Conservation (phyloP, 257 asterid genomes). For the Solanum pennellii region DNA sequence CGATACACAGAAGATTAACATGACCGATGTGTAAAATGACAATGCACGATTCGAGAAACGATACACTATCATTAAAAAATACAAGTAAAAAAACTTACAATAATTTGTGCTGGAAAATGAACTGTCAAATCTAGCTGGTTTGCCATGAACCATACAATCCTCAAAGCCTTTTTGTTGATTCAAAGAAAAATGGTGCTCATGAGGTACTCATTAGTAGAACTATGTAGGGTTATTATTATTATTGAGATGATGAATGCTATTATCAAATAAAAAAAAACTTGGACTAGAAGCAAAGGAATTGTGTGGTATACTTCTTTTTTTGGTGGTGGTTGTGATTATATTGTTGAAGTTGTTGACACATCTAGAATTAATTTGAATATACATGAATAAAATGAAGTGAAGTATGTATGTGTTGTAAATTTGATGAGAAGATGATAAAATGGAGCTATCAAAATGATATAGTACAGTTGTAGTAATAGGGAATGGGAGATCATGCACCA, state of each 20-base stretch:
- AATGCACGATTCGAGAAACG: neutral
- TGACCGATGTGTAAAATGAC: neutral
- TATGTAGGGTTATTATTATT: neutral
- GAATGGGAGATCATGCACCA: constrained; percentile 20
- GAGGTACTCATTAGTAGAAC: neutral
- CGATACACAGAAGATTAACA: neutral
- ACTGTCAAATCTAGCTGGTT: neutral
- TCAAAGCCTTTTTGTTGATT: neutral
- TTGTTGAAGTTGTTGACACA: constrained; percentile 10
- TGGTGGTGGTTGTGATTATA: constrained; percentile 3
- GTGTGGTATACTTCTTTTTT: neutral
- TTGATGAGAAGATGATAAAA: constrained; percentile 17
- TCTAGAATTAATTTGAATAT: neutral
- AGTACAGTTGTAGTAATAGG: neutral
- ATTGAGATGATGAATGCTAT: neutral
- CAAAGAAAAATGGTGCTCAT: neutral
- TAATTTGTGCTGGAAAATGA: constrained; percentile 6
- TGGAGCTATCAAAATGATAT: constrained; percentile 32
- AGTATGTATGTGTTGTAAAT: neutral
- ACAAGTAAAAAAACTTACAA: constrained; percentile 17
- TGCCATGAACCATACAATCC: constrained; percentile 23
- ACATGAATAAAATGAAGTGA: neutral
- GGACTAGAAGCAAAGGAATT: constrained; percentile 26
- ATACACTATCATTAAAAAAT: neutral
- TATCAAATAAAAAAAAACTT: constrained; percentile 4